Evolutionary conservation across 2,329 filamentous ascomycete species (phyloP), one percentile per base, ranked within the genome.

Genomic region (Exophiala bonariae): DNA sequence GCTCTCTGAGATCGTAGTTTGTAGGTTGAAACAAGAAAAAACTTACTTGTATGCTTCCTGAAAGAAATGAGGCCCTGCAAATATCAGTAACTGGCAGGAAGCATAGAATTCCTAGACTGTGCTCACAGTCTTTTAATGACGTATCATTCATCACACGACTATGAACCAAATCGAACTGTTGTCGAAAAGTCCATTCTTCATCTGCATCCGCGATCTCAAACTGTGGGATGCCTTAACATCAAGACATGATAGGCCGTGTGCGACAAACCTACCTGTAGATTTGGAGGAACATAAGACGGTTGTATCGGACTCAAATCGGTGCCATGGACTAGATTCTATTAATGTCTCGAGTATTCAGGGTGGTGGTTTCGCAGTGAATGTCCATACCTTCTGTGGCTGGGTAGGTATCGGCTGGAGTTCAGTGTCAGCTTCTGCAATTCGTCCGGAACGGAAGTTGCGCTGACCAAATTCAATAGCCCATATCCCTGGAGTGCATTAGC

Each of bases 171-270:
- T 84, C 80, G 44, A 82, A 83, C 43, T 76, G 70, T 49, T 79
- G 73, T 59, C 3, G 75, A 50, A 80, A 73, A n/a, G 80, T 61
- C 79, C 79, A 83, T 2, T 71, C 69, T 47, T 72, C 74, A 61
- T 82, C 79, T 16, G 77, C 70, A 51, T 82, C 80, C 46, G 82
- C 80, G 7, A 82, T 70, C 58, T 79, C 66, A 53, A 80, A 81
- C 13, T 18, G 32, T 6, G 17, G 23, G 11, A 6, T 6, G 6
- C 23, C 6, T 26, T 11, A 26, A 26, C 11, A 6, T 26, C 23
- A 26, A 11, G 23, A 11, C 23, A 11, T 26, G 11, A 26, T 6
- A 11, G 23, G 6, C 23, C 6, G 6, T 26, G 23, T 26, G 11
- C 6, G 11, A 26, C 23, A 26, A 6, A 11, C 11, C 6, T 26